Evolutionary conservation across 345 rosid genomes (phyloP).

Genomic region (Nasturtium officinale): DNA sequence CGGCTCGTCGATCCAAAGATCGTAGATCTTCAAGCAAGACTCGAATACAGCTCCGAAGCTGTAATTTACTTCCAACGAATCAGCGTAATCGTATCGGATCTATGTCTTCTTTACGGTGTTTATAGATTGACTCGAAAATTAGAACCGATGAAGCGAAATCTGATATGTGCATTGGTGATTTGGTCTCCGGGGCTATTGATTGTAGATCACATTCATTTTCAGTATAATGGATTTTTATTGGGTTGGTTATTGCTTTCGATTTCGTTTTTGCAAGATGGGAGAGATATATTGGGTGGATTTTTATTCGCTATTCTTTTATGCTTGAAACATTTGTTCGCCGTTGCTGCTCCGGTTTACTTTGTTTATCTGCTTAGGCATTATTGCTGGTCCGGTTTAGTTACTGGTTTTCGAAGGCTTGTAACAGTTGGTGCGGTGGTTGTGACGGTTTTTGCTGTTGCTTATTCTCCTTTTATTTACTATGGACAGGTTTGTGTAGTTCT

Average conservation of each 20-base stretch:
- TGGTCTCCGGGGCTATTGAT: conserved; percentile 87
- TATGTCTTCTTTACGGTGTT: conserved; percentile 60
- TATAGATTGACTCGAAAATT: conserved; percentile 50
- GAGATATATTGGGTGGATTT: conserved; percentile 83
- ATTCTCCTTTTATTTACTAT: conserved; percentile 73
- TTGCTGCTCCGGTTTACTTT: conserved; percentile 92
- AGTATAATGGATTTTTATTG: conserved; percentile 87
- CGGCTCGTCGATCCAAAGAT: conserved; percentile 64
- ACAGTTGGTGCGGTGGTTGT: conserved; percentile 64
- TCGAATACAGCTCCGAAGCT: conserved; percentile 53
- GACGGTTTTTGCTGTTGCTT: conserved; percentile 68
- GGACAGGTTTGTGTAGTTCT: conserved; percentile 62
- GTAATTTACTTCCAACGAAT: conserved; percentile 71
- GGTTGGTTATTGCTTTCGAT: conserved; percentile 79
- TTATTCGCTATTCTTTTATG: conserved; percentile 75
- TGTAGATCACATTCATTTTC: conserved; percentile 93
- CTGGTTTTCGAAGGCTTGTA: conserved; percentile 57
- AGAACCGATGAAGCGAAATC: conserved; percentile 44
- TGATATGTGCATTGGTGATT: conserved; percentile 65
- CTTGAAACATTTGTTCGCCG: conserved; percentile 92
- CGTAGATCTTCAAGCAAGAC: conserved; percentile 62
- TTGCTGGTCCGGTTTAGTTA: conserved; percentile 64
- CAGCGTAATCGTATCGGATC: conserved; percentile 74
- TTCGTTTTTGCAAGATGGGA: conserved; percentile 75
- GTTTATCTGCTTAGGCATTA: conserved; percentile 83